phyloP scores from a whole-genome alignment of 73 alveolate genomes.

The Tetrahymena malaccensis region DNA sequence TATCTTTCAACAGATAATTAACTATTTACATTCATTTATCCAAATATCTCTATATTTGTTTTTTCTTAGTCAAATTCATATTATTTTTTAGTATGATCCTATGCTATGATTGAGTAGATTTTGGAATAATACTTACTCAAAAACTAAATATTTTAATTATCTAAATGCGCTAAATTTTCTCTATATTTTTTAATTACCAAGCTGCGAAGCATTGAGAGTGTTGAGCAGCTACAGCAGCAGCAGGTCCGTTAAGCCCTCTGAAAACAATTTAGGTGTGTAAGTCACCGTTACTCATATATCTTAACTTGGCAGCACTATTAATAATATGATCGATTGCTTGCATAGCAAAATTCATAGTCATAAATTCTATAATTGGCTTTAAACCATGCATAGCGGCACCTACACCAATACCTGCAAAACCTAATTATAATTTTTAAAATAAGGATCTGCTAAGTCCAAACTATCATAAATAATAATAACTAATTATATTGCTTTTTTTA shows the following conservation, averaged over 20 bases:
- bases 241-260: constrained; percentile 87
- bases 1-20: not conserved
- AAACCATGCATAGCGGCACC: constrained; percentile 86
- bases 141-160: too few relatives aligned
- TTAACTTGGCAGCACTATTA: constrained; percentile 74
- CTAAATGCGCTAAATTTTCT: not conserved
- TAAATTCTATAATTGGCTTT: constrained; percentile 80
- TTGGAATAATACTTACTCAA: not conserved
- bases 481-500: not conserved
- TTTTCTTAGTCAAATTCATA: not conserved
- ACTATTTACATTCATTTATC: not conserved
- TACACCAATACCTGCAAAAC: constrained; percentile 87
- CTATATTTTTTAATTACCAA: constrained; percentile 33
- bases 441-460: not conserved
- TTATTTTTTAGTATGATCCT: too few relatives aligned
- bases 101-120: not conserved
- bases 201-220: constrained; percentile 87
- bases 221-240: constrained; percentile 91
- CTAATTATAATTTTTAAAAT: not conserved
- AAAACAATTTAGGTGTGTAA: constrained; percentile 67
- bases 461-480: not conserved
- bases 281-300: constrained; percentile 83
- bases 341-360: constrained; percentile 86
- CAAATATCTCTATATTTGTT: not conserved
- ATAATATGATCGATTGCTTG: constrained; percentile 80